These are phyloP conservation scores for Vitis amurensis DNA, from an alignment of 164 flowering plant genomes.

Conservation along the genomic window DNA sequence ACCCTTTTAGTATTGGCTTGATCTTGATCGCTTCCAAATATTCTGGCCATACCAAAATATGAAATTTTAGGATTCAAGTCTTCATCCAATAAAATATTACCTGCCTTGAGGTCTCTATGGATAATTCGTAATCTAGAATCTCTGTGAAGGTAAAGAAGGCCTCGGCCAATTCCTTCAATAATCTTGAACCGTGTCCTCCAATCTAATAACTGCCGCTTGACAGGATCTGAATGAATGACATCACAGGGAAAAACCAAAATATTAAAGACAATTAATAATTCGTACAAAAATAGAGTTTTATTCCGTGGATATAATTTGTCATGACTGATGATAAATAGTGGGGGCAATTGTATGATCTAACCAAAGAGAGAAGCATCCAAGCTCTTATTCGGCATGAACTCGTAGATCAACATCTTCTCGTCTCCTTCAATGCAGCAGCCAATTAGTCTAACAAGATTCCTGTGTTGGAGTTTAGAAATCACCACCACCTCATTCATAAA, in stretches of 20 bases:
- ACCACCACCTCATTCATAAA: conserved; percentile 45
- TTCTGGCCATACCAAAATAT: conserved; percentile 43
- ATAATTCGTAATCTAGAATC: conserved; percentile 34
- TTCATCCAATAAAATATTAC: conserved; percentile 7
- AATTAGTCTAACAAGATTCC: conserved; percentile 39
- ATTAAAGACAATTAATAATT: not conserved
- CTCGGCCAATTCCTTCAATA: conserved; percentile 7
- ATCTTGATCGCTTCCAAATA: conserved; percentile 36
- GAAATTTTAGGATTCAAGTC: conserved; percentile 39
- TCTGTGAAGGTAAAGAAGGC: conserved; percentile 37
- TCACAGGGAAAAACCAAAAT: not conserved
- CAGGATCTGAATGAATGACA: conserved; percentile 19
- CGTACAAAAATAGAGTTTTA: too few relatives aligned
- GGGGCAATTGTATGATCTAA: not conserved
- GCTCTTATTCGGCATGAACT: conserved; percentile 33
- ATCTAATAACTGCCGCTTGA: conserved; percentile 11
- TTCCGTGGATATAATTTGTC: too few relatives aligned
- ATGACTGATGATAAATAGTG: too few relatives aligned
- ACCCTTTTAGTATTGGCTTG: conserved; percentile 36
- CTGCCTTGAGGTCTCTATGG: conserved; percentile 5
- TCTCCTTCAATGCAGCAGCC: conserved; percentile 40
- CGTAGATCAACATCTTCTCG: conserved; percentile 33
- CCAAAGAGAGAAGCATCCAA: conserved; percentile 29
- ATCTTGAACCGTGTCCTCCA: conserved; percentile 27
- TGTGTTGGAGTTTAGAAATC: conserved; percentile 42